Base-by-base conservation (phyloP, 192 early-diverging fungal genomes). In the Coemansia nantahalensis region DNA sequence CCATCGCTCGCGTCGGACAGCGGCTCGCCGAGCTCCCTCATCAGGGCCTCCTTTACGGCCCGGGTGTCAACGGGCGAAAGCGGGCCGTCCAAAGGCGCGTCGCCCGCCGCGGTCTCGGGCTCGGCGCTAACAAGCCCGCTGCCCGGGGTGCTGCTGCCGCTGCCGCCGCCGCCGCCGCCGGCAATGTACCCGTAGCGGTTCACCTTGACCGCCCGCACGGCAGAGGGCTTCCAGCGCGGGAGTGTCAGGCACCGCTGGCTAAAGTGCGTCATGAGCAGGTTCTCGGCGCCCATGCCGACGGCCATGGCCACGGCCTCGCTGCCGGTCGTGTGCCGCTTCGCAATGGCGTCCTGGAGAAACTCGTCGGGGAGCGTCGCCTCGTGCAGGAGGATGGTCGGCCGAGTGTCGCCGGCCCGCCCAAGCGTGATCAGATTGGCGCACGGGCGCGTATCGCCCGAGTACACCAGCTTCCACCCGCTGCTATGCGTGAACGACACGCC, bases 361-460 rank as follows among this genome's bases (percentile, higher is more conserved):
- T 80, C 80, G 50, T 90, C 85, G 18, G 91, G 83, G 39, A 96
- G 80, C 8, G 94, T 94, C 0, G 95, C 91, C 62, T 98, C 95
- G 65, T 98, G 95, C 46, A 98, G 76, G 34, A 98, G 65, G 0
- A 98, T 54, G 3, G 85, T 88, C 1, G 73, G 73, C 16, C 41
- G 13, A 41, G 45, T 54, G 23, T 55, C 45, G 4, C 86, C 83
- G 22, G 80, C 78, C 28, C 79, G 62, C 2, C 89, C 95, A 23
- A 82, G 79, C 4, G 78, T 39, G 6, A 90, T 82, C 16, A 98
- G 71, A n/a, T 74, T 80, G 19, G 80, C 40, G 48, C 85, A 84
- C 3, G 95, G 95, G 9, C 95, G 82, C 17, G 94, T 95, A 61
- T 98, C 95, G 28, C 96, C 94, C 0, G 96, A 98, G 65, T 87